Base-by-base conservation (phyloP, 257 asterid species). In the Solanum rostratum region DNA sequence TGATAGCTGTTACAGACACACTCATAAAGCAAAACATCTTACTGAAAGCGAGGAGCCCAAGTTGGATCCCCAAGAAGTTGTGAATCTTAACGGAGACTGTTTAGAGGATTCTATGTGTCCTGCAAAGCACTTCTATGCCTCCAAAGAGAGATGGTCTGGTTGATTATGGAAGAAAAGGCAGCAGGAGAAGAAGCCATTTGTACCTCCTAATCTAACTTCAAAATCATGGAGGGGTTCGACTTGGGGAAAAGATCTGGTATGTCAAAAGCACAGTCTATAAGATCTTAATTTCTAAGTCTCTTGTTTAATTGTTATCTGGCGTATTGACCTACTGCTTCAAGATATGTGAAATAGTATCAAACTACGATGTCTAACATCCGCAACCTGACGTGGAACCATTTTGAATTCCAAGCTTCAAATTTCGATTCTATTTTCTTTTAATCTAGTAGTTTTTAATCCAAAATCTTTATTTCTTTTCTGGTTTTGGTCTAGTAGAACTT, bases 131-230 rank as follows among this genome's bases (percentile, higher is more conserved):
- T 93, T 87, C 49, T 92, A 81, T 84, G 80, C 86, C 66, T 80
- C 90, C 30, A 87, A 82, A 41, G 92, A 90, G 45, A 86, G 83
- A 37, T 84, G 89, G 92, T 84, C 90, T 3, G 62, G 66, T 54
- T 37, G 60, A 86, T 62, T 24, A 49, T 3, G 24, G 88, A 88
- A 83, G 53, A 88, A 86, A 74, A 46, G 43, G 29, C 70, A 50
- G 70, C 85, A 87, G 57, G 89, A 87, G 87, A 93, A 87, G 91
- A 88, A 86, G 81, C 80, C 89, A 50, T 91, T 93, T 84, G 89
- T 92, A 30, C 93, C 97, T 18, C 98, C 95, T 3, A 92, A 91
- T 63, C 93, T 86, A 52, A 90, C 86, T 86, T 91, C 91, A 24
- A 92, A 88, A 88, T 46, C 78, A 12, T 63, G 92, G 88, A 93